Evolutionary conservation across 2,329 filamentous ascomycete genomes (phyloP).

Genomic region (Xylogone sp.): DNA sequence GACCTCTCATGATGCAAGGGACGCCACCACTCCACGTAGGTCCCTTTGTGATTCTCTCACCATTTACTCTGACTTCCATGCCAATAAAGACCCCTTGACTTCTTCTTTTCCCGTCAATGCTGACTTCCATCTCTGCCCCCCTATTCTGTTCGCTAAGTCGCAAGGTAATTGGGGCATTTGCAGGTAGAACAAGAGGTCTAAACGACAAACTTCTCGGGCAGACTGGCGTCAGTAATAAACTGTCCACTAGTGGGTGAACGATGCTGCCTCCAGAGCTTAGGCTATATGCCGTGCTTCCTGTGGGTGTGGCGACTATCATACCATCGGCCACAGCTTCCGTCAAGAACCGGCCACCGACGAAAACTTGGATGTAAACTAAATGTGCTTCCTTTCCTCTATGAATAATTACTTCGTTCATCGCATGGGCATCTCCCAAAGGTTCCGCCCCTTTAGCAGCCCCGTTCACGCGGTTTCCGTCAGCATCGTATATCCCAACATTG

Average conservation of each 20-base stretch:
- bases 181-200: slow-evolving; percentile 82
- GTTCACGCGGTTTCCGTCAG: slow-evolving; percentile 57
- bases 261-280: slow-evolving; percentile 91
- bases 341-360: slow-evolving; percentile 81
- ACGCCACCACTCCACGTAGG: slow-evolving; percentile 69
- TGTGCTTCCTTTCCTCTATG: slow-evolving; percentile 89
- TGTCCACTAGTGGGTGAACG: slow-evolving; percentile 87
- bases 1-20: slow-evolving; percentile 78
- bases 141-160: slow-evolving; percentile 78
- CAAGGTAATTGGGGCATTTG: slow-evolving; percentile 79
- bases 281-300: slow-evolving; percentile 92
- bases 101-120: slow-evolving; percentile 68
- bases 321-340: slow-evolving; percentile 95
- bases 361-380: slow-evolving; percentile 87
- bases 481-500: slow-evolving; percentile 78
- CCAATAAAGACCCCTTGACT: slow-evolving; percentile 66
- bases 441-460: slow-evolving; percentile 27
- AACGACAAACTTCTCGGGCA: slow-evolving; percentile 91
- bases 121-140: slow-evolving; percentile 72
- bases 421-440: slow-evolving; percentile 43
- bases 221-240: slow-evolving; percentile 87
- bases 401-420: slow-evolving; percentile 93
- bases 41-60: slow-evolving; percentile 65
- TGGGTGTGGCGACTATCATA: slow-evolving; percentile 90
- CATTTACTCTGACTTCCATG: slow-evolving; percentile 83